phyloP scores from a whole-genome alignment of 345 rosid species.

The Garcia nutans region DNA sequence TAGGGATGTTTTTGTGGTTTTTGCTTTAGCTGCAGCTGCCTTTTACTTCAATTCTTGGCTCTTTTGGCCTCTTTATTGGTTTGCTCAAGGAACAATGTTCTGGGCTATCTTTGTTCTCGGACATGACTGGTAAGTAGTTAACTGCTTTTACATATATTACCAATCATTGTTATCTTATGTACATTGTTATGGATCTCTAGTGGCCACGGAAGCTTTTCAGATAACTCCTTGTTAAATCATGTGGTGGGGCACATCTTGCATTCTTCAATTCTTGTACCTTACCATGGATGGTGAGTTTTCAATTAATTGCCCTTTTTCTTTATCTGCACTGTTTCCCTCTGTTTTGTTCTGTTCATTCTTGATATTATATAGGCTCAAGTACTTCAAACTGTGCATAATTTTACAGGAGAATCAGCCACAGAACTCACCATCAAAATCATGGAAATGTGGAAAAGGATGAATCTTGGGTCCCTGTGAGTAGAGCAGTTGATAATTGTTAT shows the following conservation, averaged over 20 bases:
- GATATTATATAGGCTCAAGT: not conserved
- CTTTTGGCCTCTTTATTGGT: slow-evolving; percentile 32
- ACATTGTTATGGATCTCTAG: slow-evolving; percentile 8
- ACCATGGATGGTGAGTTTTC: slow-evolving; percentile 26
- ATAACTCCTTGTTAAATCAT: slow-evolving; percentile 14
- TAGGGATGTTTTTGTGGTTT: slow-evolving; percentile 18
- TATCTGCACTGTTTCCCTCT: not conserved
- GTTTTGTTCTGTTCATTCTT: not conserved
- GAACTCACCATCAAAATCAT: slow-evolving; percentile 36
- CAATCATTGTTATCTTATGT: no score
- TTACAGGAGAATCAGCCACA: slow-evolving; percentile 36
- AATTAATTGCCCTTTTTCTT: not conserved
- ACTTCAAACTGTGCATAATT: not conserved
- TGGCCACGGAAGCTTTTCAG: slow-evolving; percentile 35
- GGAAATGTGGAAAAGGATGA: slow-evolving; percentile 35
- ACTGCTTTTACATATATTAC: not conserved
- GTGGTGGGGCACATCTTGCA: slow-evolving; percentile 29
- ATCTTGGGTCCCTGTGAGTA: slow-evolving; percentile 32
- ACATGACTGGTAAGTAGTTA: slow-evolving; percentile 27
- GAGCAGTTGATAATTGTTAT: no score
- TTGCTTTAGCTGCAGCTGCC: slow-evolving; percentile 18
- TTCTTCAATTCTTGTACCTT: slow-evolving; percentile 32
- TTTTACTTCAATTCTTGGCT: slow-evolving; percentile 10
- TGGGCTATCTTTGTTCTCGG: slow-evolving; percentile 37
- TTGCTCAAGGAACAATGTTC: slow-evolving; percentile 30